These are phyloP conservation scores for Darksidea phi DNA, from an alignment of 495 filamentous ascomycete genomes.

Conservation along the genomic window DNA sequence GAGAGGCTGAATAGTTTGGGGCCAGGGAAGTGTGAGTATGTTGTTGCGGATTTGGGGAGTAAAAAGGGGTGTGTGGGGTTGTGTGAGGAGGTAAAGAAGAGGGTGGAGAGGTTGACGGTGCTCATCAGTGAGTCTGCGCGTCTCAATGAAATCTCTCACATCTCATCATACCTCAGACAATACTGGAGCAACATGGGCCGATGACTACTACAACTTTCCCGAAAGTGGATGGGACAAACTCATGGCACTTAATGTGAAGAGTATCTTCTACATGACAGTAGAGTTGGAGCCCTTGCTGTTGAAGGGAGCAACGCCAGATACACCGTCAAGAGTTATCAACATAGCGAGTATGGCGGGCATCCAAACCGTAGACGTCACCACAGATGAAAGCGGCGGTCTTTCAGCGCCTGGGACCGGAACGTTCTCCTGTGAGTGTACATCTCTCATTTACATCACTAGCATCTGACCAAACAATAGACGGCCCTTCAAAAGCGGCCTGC, in stretches of 20 bases:
- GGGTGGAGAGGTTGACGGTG: conserved; percentile 20
- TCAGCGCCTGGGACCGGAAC: conserved; percentile 38
- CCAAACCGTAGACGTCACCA: conserved; percentile 41
- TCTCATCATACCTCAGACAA: conserved; percentile 37
- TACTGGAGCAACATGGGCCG: conserved; percentile 41
- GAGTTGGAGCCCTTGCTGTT: conserved; percentile 34
- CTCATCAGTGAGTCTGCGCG: not conserved
- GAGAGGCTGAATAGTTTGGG: conserved; percentile 39
- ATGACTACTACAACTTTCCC: conserved; percentile 42
- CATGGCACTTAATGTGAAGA: conserved; percentile 43
- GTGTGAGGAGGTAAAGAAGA: conserved; percentile 36
- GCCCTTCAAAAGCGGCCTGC: conserved; percentile 42
- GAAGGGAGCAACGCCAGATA: conserved; percentile 39
- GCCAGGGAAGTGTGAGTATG: conserved; percentile 39
- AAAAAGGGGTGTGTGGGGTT: conserved; percentile 37
- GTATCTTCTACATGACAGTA: conserved; percentile 41
- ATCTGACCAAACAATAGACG: conserved; percentile 22
- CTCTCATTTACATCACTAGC: not conserved
- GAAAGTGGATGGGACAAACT: conserved; percentile 44
- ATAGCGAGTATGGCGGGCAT: conserved; percentile 43
- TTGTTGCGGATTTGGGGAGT: conserved; percentile 41
- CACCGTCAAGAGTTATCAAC: conserved; percentile 40
- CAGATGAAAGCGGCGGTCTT: conserved; percentile 38
- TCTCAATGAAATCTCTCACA: no score
- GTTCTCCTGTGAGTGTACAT: conserved; percentile 33